These are phyloP conservation scores for Pisolithus marmoratus DNA, from an alignment of 768 basidiomycete genomes.

Conservation along the genomic window DNA sequence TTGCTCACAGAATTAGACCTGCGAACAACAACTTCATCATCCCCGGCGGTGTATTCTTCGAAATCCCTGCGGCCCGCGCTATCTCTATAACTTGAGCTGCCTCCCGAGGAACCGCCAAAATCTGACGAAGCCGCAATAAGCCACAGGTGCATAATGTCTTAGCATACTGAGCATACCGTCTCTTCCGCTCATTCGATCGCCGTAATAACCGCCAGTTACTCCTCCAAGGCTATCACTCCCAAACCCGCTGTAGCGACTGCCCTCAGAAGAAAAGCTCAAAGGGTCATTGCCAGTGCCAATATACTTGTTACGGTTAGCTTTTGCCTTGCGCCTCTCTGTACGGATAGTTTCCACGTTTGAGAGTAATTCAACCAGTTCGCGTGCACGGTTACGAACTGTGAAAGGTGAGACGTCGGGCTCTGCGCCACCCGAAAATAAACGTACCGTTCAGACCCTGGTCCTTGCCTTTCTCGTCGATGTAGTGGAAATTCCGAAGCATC, in stretches of 20 bases:
- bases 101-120: slow-evolving; percentile 30
- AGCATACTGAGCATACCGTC: slow-evolving; percentile 29
- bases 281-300: slow-evolving; percentile 81
- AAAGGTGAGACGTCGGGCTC: background rate
- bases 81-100: slow-evolving; percentile 59
- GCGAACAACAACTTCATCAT: slow-evolving; percentile 59
- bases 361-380: slow-evolving; percentile 88
- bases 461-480: slow-evolving; percentile 97
- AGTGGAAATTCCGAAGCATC: slow-evolving; percentile 97
- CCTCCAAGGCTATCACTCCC: slow-evolving; percentile 46
- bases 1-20: slow-evolving; percentile 37
- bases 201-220: slow-evolving; percentile 36
- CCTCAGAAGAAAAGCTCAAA: slow-evolving; percentile 52
- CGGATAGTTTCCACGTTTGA: slow-evolving; percentile 90
- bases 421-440: slow-evolving; percentile 1
- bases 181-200: slow-evolving; percentile 35
- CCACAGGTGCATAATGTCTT: slow-evolving; percentile 3
- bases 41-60: slow-evolving; percentile 96
- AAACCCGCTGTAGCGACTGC: slow-evolving; percentile 65
- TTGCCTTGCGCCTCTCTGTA: slow-evolving; percentile 85
- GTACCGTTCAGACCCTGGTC: slow-evolving; percentile 97
- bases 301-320: slow-evolving; percentile 86
- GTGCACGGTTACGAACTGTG: slow-evolving; percentile 88
- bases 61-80: slow-evolving; percentile 51
- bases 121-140: slow-evolving; percentile 23